Percentiles rank a stretch among this genome's conserved stretches.
Conservation (phyloP, 2,329 filamentous ascomycete species). For the Nemania sp. region DNA sequence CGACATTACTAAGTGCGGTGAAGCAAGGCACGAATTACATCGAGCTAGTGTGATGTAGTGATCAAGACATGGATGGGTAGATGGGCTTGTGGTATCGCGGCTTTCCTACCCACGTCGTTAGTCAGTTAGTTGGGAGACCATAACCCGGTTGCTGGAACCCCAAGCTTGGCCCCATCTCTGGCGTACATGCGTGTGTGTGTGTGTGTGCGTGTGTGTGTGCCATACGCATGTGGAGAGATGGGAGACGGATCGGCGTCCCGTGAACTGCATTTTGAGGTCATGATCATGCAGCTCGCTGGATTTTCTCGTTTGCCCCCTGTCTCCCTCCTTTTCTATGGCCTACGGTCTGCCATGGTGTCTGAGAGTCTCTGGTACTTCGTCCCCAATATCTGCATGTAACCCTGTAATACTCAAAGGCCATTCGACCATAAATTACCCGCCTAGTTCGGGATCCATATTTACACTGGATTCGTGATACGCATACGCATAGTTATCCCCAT, state of each 20-base stretch:
- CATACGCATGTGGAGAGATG: not conserved
- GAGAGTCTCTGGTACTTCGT: too few relatives aligned
- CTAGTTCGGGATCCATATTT: not conserved
- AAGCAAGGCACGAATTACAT: not conserved
- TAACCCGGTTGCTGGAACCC: slow-evolving; percentile 22
- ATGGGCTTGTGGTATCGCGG: too few relatives aligned
- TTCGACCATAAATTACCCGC: not conserved
- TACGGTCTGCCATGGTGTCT: too few relatives aligned
- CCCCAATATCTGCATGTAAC: not conserved
- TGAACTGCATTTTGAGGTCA: too few relatives aligned
- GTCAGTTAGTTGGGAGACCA: slow-evolving; percentile 1
- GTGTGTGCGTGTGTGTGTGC: not conserved
- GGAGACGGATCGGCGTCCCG: not conserved
- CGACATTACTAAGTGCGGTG: not conserved
- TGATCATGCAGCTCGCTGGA: not conserved
- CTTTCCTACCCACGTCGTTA: not conserved
- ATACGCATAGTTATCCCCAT: not conserved
- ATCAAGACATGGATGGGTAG: too few relatives aligned
- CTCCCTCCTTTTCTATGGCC: not conserved
- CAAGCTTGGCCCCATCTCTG: not conserved
- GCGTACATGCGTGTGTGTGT: not conserved
- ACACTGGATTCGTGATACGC: not conserved
- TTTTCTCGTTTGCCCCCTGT: not conserved
- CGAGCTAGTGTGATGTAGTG: too few relatives aligned
- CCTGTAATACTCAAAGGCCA: not conserved